phyloP scores from a whole-genome alignment of 345 rosid genomes.

The Lagerstroemia speciosa region DNA sequence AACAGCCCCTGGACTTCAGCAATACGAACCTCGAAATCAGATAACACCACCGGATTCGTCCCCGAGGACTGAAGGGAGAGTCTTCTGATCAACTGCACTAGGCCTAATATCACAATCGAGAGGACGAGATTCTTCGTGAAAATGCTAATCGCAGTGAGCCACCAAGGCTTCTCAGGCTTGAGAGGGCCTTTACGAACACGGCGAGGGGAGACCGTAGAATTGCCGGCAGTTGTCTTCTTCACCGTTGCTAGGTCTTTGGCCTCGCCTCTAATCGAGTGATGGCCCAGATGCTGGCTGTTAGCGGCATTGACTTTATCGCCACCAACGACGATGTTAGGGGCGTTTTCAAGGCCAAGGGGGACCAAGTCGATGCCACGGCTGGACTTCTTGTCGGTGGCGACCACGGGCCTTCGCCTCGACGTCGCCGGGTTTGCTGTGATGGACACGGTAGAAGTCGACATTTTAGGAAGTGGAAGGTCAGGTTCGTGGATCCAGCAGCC shows the following conservation, averaged over 20 bases:
- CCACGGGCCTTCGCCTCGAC: constrained; percentile 51
- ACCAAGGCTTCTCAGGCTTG: constrained; percentile 54
- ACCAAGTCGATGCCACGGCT: constrained; percentile 10
- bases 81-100: constrained; percentile 55
- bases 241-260: constrained; percentile 39
- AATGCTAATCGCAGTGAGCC: constrained; percentile 56
- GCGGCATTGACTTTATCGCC: constrained; percentile 12
- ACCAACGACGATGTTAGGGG: constrained; percentile 25
- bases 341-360: constrained; percentile 32
- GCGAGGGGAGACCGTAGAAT: constrained; percentile 53
- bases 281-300: constrained; percentile 52
- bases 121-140: constrained; percentile 60
- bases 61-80: constrained; percentile 24
- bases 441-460: constrained; percentile 87
- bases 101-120: constrained; percentile 46
- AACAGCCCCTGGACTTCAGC: constrained; percentile 66
- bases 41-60: constrained; percentile 37
- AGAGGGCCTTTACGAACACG: constrained; percentile 36
- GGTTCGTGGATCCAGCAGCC: neutral
- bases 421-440: constrained; percentile 59
- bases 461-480: constrained; percentile 13
- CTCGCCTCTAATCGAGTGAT: constrained; percentile 54
- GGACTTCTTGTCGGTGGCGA: constrained; percentile 50
- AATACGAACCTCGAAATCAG: constrained; percentile 62
- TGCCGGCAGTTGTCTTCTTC: constrained; percentile 30